Base-by-base conservation (phyloP, 768 basidiomycete genomes). In the Naganishia friedmannii region DNA sequence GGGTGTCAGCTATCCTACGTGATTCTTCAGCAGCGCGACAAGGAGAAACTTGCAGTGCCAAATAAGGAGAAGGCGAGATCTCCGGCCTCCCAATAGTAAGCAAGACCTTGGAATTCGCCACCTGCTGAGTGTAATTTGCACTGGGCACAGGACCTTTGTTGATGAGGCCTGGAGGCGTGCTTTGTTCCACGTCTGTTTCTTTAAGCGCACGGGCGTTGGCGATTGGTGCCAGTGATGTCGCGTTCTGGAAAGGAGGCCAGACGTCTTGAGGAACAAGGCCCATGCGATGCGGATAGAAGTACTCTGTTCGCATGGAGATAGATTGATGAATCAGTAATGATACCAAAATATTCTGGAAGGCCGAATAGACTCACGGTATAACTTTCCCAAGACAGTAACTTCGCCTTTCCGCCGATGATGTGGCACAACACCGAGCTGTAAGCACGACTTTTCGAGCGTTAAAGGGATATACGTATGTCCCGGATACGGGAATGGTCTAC, bases 41-140 rank as follows among this genome's bases (percentile, higher is more conserved):
- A 9, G 29, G 29, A 13, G 15, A 31, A 23, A 29, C 66, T 26
- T 55, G 79, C 65, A 80, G 68, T 9, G 79, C 76, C n/a, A 73
- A 69, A 71, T 80, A 80, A 0, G 78, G 75, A 26, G 72, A 74
- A 7, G 79, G 79, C 63, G 73, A 75, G 60, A 78, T 77, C 12
- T 67, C 48, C 13, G 79, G 79, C 17, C 66, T 56, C 2, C 79
- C 79, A 46, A 80, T 77, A 0, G 78, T 78, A 0, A 80, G 56
- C 55, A 79, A 54, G 7, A 71, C 78, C 58, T 77, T 79, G 9
- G 73, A 71, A 23, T 48, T 67, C 2, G 75, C 76, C 10, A 80
- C 76, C 21, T 78, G 34, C 19, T 63, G 65, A 23, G 75, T 72
- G 54, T 78, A 80, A 3, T 70, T 72, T 70, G 28, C 68, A 56